Evolutionary conservation across 805 yeast genomes (phyloP).

Genomic region (Brettanomyces sp.): DNA sequence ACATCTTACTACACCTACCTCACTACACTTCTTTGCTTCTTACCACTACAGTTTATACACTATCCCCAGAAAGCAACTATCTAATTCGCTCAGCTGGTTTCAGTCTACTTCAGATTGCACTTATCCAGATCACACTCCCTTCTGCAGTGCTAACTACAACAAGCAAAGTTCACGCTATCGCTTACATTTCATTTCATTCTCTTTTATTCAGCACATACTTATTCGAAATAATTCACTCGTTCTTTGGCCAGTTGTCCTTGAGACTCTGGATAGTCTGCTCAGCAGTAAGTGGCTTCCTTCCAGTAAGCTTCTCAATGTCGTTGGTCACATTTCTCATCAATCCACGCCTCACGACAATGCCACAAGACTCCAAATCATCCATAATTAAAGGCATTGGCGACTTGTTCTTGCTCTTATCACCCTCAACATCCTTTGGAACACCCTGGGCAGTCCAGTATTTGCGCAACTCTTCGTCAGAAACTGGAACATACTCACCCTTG

Average conservation of each 20-base stretch:
- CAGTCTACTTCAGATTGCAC: too few relatives aligned
- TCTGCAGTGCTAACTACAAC: too few relatives aligned
- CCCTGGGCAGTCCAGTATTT: constrained; percentile 6
- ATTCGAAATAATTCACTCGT: constrained; percentile 1
- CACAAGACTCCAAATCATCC: constrained; percentile 4
- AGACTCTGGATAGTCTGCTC: constrained; percentile 1
- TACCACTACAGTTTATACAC: too few relatives aligned
- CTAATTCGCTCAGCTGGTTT: too few relatives aligned
- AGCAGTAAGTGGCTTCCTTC: neutral
- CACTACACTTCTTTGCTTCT: too few relatives aligned
- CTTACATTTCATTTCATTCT: too few relatives aligned
- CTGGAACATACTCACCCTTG: constrained; percentile 5
- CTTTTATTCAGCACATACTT: too few relatives aligned
- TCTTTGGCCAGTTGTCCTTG: constrained; percentile 1
- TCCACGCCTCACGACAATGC: constrained; percentile 2
- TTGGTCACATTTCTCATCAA: constrained; percentile 2
- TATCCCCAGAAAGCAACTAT: too few relatives aligned
- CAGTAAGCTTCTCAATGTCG: constrained; percentile 3
- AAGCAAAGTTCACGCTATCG: too few relatives aligned
- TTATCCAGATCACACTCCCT: too few relatives aligned
- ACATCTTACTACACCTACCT: too few relatives aligned
- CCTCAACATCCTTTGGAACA: constrained; percentile 3
- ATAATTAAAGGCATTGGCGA: constrained; percentile 3
- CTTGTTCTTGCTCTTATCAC: constrained; percentile 3
- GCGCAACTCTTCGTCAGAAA: constrained; percentile 6